Base-by-base conservation (phyloP, 2,329 filamentous ascomycete species). In the Blastomyces parvus region DNA sequence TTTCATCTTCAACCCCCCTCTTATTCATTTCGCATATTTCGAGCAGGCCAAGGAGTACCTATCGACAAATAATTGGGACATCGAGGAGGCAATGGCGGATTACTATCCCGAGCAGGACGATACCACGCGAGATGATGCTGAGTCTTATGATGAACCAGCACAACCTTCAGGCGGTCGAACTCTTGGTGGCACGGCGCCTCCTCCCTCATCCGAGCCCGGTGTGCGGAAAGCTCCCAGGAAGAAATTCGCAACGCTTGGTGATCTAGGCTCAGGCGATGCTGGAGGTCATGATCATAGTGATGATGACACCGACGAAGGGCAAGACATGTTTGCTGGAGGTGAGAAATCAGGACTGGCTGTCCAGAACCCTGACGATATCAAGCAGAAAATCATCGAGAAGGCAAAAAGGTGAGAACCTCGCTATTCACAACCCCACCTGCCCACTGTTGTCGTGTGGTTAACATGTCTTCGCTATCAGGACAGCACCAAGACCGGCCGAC, bases 331-430 rank as follows among this genome's bases (percentile, higher is more conserved):
- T 70, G 82, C 85, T 25, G 85, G 85, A 57, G 85, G 85, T 56
- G 85, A 87, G 73, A 88, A 88, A 75, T 87, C 85, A 14, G 85
- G 84, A n/a, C 76, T 88, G 33, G 85, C 85, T 7, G 85, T 88
- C 63, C 83, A 87, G 71, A 86, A 87, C 69, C 85, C 85, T 1
- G 81, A 83, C 70, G 80, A 83, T 63, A 73, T 76, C 71, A 83
- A 78, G 74, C 78, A 76, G 70, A 80, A 79, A 69, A 81, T 81
- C 61, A 71, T 81, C 27, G 78, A 81, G 64, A 79, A 80, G 67
- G 79, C 79, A 36, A 69, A 66, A 56, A 67, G 64, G 69, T 71
- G 64, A 27, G 59, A 55, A 14, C 9, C 25, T 30, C 7, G 27
- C 6, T 8, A 17, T 65, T 1, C 11, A 65, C 42, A 76, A 46